Base-by-base conservation (phyloP, 225 moss, liverwort and hornwort species). In the Physcomitrium patens region DNA sequence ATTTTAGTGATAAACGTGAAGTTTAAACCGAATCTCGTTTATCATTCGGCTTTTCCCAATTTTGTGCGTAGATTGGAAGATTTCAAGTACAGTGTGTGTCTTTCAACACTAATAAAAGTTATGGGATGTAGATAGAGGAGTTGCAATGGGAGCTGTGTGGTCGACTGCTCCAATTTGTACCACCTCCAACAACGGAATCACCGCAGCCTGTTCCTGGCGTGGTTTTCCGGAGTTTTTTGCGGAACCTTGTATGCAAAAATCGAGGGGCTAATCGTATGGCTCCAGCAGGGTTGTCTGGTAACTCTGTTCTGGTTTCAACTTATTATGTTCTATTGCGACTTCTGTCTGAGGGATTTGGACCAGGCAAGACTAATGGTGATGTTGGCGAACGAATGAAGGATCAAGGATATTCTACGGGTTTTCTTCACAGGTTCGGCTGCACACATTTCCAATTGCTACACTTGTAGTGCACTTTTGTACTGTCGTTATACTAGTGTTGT, bases 201-300 rank as follows among this genome's bases (percentile, higher is more conserved):
- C 85, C 91, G 16, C 86, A 83, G 14, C 95, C 91, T 8, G 90
- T 91, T 62, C 90, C 99, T 17, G 95, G 99, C 18, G 81, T 86
- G 70, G 85, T 95, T n/a, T 99, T 95, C 43, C 83, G 91, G 17
- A 78, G 86, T 65, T 99, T 99, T 47, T 60, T 99, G 63, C 85
- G 89, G 76, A 87, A 83, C 54, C 90, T 99, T 8, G 90, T 95
- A 20, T 79, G 84, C 84, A 99, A 91, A 69, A 99, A 99, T 47
- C 86, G 93, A 59, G 99, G 99, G 17, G 99, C 99, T 6, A 91
- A 95, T 64, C 81, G 94, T 63, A 90, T 95, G 78, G 91, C 99
- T 59, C 99, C 99, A 19, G 89, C 93, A n/a, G 99, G 99, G 69
- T 90, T 99, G 19, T 99, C 99, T 15, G 99, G 94, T 77, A 99